Evolutionary conservation across 139 green algal genomes (phyloP).

Genomic region (Chlorella sp.): DNA sequence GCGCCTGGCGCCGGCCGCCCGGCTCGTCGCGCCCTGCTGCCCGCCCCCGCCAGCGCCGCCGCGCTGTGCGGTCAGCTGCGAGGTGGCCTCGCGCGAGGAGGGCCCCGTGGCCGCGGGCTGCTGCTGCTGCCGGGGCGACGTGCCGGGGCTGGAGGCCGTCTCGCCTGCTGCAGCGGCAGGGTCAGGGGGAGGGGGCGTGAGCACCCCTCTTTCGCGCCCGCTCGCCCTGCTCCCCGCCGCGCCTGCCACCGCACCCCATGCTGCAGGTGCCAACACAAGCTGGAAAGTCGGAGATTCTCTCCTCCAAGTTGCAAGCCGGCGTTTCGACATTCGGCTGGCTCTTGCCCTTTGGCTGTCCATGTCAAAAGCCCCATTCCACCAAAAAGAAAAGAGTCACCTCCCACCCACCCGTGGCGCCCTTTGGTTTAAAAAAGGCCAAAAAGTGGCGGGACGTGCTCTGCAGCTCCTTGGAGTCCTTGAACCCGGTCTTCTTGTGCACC

Average conservation of each 20-base stretch:
- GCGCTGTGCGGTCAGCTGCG: constrained; percentile 6
- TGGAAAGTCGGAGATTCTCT: no score
- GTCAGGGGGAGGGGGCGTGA: no score
- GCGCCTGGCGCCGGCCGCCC: constrained; percentile 5
- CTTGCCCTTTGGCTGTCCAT: no score
- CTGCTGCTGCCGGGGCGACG: background rate
- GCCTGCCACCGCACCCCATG: no score
- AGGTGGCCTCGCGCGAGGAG: background rate
- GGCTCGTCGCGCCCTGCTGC: background rate
- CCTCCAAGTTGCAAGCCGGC: no score
- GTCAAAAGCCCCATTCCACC: no score
- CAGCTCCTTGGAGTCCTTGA: constrained; percentile 33
- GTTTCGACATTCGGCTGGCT: no score
- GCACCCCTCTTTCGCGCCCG: no score
- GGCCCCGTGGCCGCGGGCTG: constrained; percentile 1
- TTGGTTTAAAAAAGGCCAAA: constrained; percentile 28
- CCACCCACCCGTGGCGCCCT: background rate
- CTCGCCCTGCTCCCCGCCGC: no score
- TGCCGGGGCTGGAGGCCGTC: background rate
- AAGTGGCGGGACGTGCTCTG: constrained; percentile 55
- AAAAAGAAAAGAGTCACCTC: no score
- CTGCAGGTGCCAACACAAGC: no score
- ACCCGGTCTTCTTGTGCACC: constrained; percentile 50
- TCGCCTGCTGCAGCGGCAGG: no score
- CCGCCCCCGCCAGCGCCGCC: background rate